Percentiles rank a stretch among this genome's conserved stretches.
phyloP scores from a whole-genome alignment of 176 grass and related monocot species.

The Avena atlantica region DNA sequence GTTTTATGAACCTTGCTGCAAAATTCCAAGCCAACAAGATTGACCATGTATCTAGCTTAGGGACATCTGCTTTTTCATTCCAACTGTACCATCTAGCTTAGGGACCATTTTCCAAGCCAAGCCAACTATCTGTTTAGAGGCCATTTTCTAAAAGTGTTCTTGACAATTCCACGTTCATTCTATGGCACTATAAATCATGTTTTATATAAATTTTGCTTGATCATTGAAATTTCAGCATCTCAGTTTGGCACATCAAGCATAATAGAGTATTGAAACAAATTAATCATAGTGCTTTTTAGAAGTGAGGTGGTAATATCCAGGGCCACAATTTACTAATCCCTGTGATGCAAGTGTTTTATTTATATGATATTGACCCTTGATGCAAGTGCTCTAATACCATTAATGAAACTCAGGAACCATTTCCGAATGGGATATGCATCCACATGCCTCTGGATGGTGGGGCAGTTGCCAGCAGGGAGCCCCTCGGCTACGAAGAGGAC shows the following conservation, averaged over 20 bases:
- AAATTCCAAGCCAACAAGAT: too few species aligned
- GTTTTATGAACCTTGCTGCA: too few species aligned
- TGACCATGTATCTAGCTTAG: too few species aligned
- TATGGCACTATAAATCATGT: background rate
- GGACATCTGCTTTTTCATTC: too few species aligned
- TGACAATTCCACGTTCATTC: background rate
- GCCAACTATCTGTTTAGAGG: background rate
- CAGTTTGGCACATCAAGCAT: background rate
- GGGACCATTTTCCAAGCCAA: too few species aligned
- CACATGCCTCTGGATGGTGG: constrained; percentile 55
- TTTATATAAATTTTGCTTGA: background rate
- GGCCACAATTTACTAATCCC: background rate
- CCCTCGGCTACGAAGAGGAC: constrained; percentile 50
- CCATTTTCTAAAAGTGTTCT: background rate
- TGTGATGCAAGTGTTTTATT: background rate
- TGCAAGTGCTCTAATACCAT: background rate
- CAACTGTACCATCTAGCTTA: too few species aligned
- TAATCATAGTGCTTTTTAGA: background rate
- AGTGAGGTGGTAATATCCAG: background rate
- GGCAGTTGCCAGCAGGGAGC: constrained; percentile 17
- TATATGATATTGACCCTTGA: background rate
- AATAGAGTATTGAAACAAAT: background rate
- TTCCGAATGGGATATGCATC: constrained; percentile 67
- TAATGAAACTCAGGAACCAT: constrained; percentile 59
- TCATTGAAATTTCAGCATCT: constrained; percentile 7